Evolutionary conservation across 2,329 filamentous ascomycete species (phyloP).

Genomic region (Xylariales sp.): DNA sequence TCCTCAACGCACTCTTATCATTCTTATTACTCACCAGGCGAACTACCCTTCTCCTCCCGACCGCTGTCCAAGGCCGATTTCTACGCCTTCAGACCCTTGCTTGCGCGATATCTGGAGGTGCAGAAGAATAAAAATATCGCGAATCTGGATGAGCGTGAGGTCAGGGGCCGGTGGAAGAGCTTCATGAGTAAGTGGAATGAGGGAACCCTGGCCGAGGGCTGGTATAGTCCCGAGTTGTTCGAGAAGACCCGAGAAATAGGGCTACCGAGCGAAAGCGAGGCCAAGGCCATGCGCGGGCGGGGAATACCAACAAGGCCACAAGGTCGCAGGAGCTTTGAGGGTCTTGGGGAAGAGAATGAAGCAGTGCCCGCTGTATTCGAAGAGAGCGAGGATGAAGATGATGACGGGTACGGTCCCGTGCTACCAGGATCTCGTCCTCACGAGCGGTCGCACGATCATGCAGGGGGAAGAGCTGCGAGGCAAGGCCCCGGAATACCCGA

Average conservation of each 20-base stretch:
- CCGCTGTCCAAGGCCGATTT: conserved; percentile 66
- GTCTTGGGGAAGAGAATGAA: background rate
- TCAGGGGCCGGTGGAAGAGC: conserved; percentile 85
- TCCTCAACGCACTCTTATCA: conserved; percentile 3
- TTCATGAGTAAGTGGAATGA: conserved; percentile 91
- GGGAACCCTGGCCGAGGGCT: conserved; percentile 79
- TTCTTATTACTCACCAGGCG: conserved; percentile 2
- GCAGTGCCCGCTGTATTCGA: conserved; percentile 12
- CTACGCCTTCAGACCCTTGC: conserved; percentile 62
- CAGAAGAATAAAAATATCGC: conserved; percentile 74
- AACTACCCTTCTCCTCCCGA: conserved; percentile 62
- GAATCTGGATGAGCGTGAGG: conserved; percentile 68
- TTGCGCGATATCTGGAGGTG: conserved; percentile 80
- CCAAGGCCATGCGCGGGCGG: background rate
- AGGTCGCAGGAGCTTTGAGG: background rate
- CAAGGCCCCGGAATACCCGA: conserved; percentile 63
- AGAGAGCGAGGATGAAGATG: conserved; percentile 45
- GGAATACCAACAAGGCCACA: background rate
- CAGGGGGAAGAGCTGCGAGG: conserved; percentile 13
- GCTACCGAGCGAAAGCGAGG: background rate
- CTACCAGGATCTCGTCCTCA: conserved; percentile 27
- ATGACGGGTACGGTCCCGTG: conserved; percentile 54
- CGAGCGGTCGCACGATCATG: conserved; percentile 16
- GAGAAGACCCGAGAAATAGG: conserved; percentile 15
- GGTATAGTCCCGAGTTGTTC: conserved; percentile 82